Conservation (phyloP, 75 land plant genomes). For the Sequoiadendron giganteum region DNA sequence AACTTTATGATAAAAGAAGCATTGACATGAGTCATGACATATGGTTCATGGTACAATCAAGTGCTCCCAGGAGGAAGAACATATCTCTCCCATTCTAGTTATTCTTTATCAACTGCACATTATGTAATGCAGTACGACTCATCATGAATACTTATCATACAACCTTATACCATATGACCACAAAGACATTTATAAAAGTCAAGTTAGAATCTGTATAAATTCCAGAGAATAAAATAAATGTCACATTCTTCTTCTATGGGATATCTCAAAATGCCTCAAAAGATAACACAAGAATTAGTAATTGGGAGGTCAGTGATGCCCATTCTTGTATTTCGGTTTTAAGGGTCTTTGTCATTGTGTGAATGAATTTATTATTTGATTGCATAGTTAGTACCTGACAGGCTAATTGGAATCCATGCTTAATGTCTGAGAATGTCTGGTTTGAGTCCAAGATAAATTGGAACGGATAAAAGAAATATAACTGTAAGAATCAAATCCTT, state of each 20-base stretch:
- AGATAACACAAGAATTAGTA: background rate
- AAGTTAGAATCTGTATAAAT: background rate
- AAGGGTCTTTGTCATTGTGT: background rate
- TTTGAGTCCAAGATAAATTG: background rate
- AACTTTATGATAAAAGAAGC: constrained; percentile 7
- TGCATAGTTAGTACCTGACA: background rate
- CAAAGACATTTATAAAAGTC: background rate
- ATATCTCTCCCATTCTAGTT: background rate
- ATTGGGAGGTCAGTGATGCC: background rate
- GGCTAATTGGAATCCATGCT: background rate
- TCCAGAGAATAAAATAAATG: background rate
- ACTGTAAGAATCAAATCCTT: background rate
- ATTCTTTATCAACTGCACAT: background rate
- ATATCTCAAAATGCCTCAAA: background rate
- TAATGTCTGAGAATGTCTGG: background rate
- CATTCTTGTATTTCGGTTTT: background rate
- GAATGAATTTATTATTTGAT: background rate
- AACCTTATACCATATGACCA: background rate
- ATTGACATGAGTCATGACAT: background rate
- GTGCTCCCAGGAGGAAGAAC: background rate
- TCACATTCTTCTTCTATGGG: background rate
- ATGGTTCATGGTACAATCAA: background rate
- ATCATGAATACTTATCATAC: background rate
- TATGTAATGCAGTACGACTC: background rate
- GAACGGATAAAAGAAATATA: background rate